Conservation (phyloP, 2,329 filamentous ascomycete species). For the Bisporella sp. region DNA sequence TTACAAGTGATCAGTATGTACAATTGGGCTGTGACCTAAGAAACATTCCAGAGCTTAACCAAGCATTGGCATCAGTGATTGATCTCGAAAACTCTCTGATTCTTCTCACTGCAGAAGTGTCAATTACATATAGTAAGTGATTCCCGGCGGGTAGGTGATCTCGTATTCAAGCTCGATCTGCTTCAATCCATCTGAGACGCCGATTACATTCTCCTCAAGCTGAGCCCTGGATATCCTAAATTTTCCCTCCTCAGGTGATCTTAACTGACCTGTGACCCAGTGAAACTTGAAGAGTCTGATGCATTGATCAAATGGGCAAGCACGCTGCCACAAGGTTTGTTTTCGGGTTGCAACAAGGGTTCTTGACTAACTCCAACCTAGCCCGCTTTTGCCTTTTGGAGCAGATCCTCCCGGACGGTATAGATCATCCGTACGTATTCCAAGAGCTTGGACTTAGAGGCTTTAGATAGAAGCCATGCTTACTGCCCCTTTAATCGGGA, state of each 20-base stretch:
- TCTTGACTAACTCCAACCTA: slow-evolving; percentile 29
- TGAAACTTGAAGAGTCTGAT: slow-evolving; percentile 69
- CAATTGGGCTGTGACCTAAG: slow-evolving; percentile 78
- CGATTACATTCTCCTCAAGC: no score
- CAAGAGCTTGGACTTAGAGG: no score
- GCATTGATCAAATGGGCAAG: slow-evolving; percentile 73
- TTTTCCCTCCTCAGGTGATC: no score
- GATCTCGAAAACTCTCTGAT: slow-evolving; percentile 53
- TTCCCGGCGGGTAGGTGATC: no score
- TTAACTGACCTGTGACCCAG: no score
- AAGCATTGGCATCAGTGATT: slow-evolving; percentile 50
- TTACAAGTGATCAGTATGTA: slow-evolving; percentile 64
- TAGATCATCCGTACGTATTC: slow-evolving; percentile 50
- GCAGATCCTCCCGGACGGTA: slow-evolving; percentile 74
- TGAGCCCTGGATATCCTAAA: no score
- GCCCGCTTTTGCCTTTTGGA: slow-evolving; percentile 83
- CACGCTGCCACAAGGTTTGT: slow-evolving; percentile 56
- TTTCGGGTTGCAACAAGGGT: neutral
- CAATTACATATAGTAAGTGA: slow-evolving; percentile 63
- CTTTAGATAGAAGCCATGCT: no score
- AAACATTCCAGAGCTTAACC: slow-evolving; percentile 54
- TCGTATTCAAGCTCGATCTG: no score
- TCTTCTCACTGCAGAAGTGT: slow-evolving; percentile 83
- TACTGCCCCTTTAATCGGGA: no score
- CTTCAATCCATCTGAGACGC: no score